A percentile compares a stretch with the other conserved stretches of the same genome.
Evolutionary conservation across 441 rosid genomes (phyloP).

Genomic region (Pelargonium hybrid): DNA sequence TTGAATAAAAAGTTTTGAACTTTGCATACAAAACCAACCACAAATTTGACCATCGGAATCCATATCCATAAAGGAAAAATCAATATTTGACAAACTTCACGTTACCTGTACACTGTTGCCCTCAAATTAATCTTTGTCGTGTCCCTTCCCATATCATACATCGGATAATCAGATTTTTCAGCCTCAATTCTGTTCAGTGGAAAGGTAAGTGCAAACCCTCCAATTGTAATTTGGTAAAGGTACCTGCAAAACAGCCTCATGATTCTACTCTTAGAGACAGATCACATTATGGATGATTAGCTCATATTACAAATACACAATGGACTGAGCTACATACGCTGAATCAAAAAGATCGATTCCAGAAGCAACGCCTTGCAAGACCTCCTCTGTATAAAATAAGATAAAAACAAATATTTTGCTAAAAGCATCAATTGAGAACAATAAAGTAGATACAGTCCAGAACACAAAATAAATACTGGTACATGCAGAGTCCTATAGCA

Average conservation of each 20-base stretch:
- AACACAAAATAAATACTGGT: not conserved
- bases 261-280: not conserved
- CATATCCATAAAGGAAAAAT: not conserved
- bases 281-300: not conserved
- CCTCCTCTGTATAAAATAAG: constrained; percentile 41
- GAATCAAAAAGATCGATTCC: constrained; percentile 65
- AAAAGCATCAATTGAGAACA: not conserved
- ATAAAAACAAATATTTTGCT: constrained; percentile 2
- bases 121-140: constrained; percentile 47
- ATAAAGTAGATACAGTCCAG: not conserved
- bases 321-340: constrained; percentile 29
- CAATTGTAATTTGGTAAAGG: constrained; percentile 52
- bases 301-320: not conserved
- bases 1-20: not conserved
- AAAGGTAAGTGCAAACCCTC: constrained; percentile 60
- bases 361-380: constrained; percentile 62
- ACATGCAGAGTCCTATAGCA: too few relatives aligned
- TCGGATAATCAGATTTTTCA: constrained; percentile 11
- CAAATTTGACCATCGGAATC: not conserved
- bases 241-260: constrained; percentile 34
- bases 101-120: constrained; percentile 51
- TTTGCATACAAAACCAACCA: too few relatives aligned
- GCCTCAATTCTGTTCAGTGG: constrained; percentile 28
- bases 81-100: not conserved
- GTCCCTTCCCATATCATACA: constrained; percentile 29